A percentile compares a stretch with the other conserved stretches of the same genome.
phyloP scores from a whole-genome alignment of 768 basidiomycete species.

The Candolleomyces efflorescens region DNA sequence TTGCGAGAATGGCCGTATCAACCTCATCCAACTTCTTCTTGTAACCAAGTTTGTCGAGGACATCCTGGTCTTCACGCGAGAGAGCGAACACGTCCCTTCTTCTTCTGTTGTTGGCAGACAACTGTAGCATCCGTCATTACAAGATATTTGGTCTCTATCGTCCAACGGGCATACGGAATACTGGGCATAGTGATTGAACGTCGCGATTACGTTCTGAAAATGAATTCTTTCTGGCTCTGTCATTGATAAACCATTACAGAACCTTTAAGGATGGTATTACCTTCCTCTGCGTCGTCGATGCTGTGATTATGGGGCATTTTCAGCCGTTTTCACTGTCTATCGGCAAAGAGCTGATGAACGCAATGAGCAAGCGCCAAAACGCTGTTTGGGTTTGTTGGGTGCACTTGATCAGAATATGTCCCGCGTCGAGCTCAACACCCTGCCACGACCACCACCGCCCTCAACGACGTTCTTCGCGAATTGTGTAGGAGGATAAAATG shows the following conservation, averaged over 20 bases:
- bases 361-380: no score
- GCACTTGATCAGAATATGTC: no score
- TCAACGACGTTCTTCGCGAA: no score
- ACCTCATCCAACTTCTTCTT: conserved; percentile 73
- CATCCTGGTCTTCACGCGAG: conserved; percentile 60
- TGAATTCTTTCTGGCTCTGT: conserved; percentile 55
- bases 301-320: background rate
- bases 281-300: conserved; percentile 30
- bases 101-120: conserved; percentile 55
- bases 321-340: background rate
- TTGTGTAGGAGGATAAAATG: no score
- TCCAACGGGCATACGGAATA: conserved; percentile 54
- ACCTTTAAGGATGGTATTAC: conserved; percentile 12
- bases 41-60: conserved; percentile 69
- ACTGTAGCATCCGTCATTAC: conserved; percentile 21
- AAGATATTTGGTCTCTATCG: background rate
- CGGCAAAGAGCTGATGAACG: background rate
- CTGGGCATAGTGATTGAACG: conserved; percentile 71
- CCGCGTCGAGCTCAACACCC: no score
- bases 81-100: conserved; percentile 76
- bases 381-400: no score
- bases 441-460: no score
- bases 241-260: background rate
- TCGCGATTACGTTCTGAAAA: conserved; percentile 69
- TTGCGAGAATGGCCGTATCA: conserved; percentile 76